phyloP scores from a whole-genome alignment of 2,329 filamentous ascomycete genomes.

The Apiospora rasikravindrae region DNA sequence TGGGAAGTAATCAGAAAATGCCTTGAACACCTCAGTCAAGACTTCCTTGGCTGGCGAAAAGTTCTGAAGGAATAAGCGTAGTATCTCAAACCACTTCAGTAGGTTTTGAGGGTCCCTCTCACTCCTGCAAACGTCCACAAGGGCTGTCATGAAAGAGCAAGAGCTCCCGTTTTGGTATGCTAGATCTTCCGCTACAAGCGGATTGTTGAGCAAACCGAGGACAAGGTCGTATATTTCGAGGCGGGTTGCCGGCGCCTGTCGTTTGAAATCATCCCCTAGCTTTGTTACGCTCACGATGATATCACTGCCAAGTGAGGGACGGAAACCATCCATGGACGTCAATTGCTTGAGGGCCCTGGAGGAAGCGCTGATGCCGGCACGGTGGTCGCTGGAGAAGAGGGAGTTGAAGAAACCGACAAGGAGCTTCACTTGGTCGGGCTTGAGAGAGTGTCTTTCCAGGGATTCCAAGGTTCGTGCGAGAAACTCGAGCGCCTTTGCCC shows the following conservation, averaged over 20 bases:
- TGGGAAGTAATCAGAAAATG: slow-evolving; percentile 65
- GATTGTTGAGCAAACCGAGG: slow-evolving; percentile 48
- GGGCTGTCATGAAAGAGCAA: slow-evolving; percentile 52
- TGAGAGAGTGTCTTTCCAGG: slow-evolving; percentile 52
- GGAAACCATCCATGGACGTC: slow-evolving; percentile 56
- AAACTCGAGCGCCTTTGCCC: slow-evolving; percentile 63
- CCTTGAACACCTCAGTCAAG: slow-evolving; percentile 56
- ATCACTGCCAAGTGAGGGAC: slow-evolving; percentile 51
- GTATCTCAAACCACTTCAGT: slow-evolving; percentile 60
- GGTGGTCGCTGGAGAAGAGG: slow-evolving; percentile 64
- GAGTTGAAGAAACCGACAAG: slow-evolving; percentile 61
- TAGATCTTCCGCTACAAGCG: slow-evolving; percentile 49
- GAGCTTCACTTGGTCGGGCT: slow-evolving; percentile 56
- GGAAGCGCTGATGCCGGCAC: slow-evolving; percentile 61
- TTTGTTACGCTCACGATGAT: slow-evolving; percentile 57
- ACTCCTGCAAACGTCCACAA: slow-evolving; percentile 57
- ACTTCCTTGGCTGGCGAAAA: slow-evolving; percentile 53
- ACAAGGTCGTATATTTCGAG: slow-evolving; percentile 58
- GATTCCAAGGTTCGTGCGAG: slow-evolving; percentile 58
- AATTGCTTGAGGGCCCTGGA: slow-evolving; percentile 58
- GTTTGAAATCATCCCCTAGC: slow-evolving; percentile 61
- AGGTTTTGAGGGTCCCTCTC: slow-evolving; percentile 64
- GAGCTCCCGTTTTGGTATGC: slow-evolving; percentile 49
- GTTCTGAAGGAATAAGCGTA: slow-evolving; percentile 50
- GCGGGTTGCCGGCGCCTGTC: slow-evolving; percentile 57